Percentiles rank a stretch among this genome's conserved stretches.
phyloP scores from a whole-genome alignment of 2,329 filamentous ascomycete species.

The Tolypocladium album region DNA sequence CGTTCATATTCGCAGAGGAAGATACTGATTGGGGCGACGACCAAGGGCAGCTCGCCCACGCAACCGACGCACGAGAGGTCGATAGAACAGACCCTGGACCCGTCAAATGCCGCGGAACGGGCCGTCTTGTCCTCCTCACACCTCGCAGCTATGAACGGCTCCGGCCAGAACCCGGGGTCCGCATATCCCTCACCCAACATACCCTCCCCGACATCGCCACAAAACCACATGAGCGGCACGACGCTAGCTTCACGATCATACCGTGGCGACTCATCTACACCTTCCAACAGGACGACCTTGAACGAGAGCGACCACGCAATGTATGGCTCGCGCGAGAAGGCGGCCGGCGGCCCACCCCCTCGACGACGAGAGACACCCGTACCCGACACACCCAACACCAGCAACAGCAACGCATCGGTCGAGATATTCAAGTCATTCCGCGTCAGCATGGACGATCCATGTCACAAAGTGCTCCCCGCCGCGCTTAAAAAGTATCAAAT shows the following conservation, averaged over 20 bases:
- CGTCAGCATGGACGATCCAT: constrained; percentile 95
- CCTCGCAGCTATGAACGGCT: constrained; percentile 58
- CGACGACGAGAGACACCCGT: constrained; percentile 51
- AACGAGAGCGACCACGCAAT: constrained; percentile 32
- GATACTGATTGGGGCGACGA: constrained; percentile 57
- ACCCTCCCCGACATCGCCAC: constrained; percentile 60
- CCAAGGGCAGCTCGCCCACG: constrained; percentile 69
- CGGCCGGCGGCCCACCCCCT: constrained; percentile 25
- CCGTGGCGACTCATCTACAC: constrained; percentile 42
- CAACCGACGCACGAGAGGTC: constrained; percentile 58
- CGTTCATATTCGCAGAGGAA: constrained; percentile 69
- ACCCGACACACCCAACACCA: constrained; percentile 46
- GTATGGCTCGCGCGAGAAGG: constrained; percentile 20
- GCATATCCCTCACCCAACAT: constrained; percentile 55
- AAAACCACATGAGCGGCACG: constrained; percentile 38
- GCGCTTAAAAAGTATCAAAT: constrained; percentile 98
- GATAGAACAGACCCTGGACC: constrained; percentile 56
- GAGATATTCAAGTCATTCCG: constrained; percentile 99
- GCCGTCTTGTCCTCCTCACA: constrained; percentile 59
- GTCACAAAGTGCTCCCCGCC: constrained; percentile 91
- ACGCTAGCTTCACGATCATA: constrained; percentile 54
- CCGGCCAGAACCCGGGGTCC: constrained; percentile 40
- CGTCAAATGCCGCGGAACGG: constrained; percentile 55
- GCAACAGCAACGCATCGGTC: constrained; percentile 52
- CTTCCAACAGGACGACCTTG: constrained; percentile 45